Conservation (phyloP, 2,329 filamentous ascomycete genomes). For the Macrophomina tecta region DNA sequence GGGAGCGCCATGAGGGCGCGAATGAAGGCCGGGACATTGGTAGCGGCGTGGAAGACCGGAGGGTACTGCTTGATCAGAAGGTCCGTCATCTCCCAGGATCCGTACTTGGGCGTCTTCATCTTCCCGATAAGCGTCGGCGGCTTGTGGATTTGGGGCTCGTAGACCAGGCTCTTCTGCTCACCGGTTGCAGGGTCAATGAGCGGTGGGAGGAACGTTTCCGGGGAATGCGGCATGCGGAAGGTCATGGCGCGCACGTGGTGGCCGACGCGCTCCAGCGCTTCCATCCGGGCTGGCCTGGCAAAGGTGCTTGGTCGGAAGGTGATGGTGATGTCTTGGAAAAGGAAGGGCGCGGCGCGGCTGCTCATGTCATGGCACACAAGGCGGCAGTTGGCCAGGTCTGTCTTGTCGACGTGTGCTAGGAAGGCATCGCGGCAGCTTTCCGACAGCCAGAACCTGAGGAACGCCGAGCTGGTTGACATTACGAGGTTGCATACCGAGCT, state of each 20-base stretch:
- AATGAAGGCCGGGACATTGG: conserved; percentile 85
- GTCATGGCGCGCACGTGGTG: conserved; percentile 78
- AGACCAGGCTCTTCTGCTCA: conserved; percentile 79
- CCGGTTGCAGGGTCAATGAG: conserved; percentile 79
- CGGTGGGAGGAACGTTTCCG: conserved; percentile 84
- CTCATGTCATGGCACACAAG: conserved; percentile 73
- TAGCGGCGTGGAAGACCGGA: conserved; percentile 86
- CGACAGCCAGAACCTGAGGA: conserved; percentile 57
- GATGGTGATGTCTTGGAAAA: conserved; percentile 72
- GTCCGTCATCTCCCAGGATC: conserved; percentile 77
- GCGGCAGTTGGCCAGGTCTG: conserved; percentile 60
- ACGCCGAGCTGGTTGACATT: conserved; percentile 54
- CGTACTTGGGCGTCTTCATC: conserved; percentile 74
- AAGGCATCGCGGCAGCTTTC: conserved; percentile 54
- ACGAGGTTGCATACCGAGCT: conserved; percentile 57
- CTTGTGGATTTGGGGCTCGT: conserved; percentile 71
- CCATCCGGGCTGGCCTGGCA: conserved; percentile 73
- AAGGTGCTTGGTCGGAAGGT: conserved; percentile 78
- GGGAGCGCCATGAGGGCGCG: conserved; percentile 71
- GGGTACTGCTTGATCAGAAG: conserved; percentile 86
- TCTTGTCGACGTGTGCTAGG: conserved; percentile 48
- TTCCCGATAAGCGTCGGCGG: conserved; percentile 63
- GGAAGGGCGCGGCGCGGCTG: conserved; percentile 69
- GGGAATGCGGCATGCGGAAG: conserved; percentile 77
- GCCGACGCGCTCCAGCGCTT: conserved; percentile 78